Conservation (phyloP, 2,329 filamentous ascomycete species). For the Capronia coronata region DNA sequence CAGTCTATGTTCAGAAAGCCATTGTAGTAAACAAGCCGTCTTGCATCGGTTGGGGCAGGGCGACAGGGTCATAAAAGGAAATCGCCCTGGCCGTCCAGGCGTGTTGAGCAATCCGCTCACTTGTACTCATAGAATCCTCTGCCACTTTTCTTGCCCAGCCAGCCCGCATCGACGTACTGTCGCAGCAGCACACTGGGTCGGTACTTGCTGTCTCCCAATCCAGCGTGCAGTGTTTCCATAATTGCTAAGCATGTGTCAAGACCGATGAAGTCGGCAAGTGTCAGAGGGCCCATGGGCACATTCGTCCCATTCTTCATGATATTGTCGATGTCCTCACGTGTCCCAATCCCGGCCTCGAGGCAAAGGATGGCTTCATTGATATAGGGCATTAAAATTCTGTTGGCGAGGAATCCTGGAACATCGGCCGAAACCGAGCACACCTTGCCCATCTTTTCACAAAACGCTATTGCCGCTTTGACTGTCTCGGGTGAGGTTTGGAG, state of each 20-base stretch:
- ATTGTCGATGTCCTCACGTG: constrained; percentile 83
- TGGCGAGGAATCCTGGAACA: constrained; percentile 88
- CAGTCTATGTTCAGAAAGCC: no score
- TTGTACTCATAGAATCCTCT: constrained; percentile 90
- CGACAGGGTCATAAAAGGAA: no score
- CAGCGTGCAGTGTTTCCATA: constrained; percentile 87
- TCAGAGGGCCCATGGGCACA: constrained; percentile 93
- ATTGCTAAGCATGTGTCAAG: constrained; percentile 93
- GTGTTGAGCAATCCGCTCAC: not conserved
- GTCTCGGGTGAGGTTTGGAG: constrained; percentile 83
- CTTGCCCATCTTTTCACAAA: constrained; percentile 91
- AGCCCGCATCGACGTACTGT: constrained; percentile 97
- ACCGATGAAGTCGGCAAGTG: constrained; percentile 93
- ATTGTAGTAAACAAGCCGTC: no score
- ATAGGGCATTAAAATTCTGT: constrained; percentile 97
- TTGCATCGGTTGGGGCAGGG: no score
- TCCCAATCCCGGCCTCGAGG: constrained; percentile 84
- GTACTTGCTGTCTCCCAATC: constrained; percentile 95
- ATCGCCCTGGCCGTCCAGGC: not conserved
- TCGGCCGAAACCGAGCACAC: constrained; percentile 81
- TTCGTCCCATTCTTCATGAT: constrained; percentile 99
- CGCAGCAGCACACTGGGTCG: constrained; percentile 76
- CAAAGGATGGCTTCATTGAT: constrained; percentile 98
- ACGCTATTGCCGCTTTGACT: constrained; percentile 71
- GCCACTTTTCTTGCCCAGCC: constrained; percentile 94